phyloP scores from a whole-genome alignment of 495 filamentous ascomycete species.

The Penicillium daleae region DNA sequence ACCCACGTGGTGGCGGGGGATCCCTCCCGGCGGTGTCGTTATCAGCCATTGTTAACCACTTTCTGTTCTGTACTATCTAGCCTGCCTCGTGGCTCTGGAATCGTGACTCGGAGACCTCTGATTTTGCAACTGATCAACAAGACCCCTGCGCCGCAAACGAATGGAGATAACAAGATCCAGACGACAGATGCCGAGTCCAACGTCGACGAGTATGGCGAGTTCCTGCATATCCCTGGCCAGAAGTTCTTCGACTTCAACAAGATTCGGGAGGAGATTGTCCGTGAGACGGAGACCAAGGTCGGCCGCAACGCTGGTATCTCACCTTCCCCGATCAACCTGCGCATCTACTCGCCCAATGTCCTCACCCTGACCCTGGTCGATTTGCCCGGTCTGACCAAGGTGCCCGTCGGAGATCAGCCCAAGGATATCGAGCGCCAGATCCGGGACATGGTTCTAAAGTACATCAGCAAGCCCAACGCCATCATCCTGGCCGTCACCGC shows the following conservation, averaged over 20 bases:
- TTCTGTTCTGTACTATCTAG: conserved; percentile 50
- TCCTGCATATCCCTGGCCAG: conserved; percentile 96
- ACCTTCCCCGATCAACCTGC: conserved; percentile 91
- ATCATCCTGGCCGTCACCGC: conserved; percentile 97
- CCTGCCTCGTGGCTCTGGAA: conserved; percentile 95
- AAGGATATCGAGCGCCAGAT: conserved; percentile 98
- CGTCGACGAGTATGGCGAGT: conserved; percentile 97
- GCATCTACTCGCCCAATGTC: conserved; percentile 98
- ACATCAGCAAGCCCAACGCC: conserved; percentile 96
- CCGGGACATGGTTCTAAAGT: conserved; percentile 97
- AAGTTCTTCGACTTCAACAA: conserved; percentile 99
- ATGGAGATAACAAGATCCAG: conserved; percentile 72
- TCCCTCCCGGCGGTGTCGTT: conserved; percentile 14
- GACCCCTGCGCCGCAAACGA: conserved; percentile 62
- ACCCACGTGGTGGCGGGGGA: conserved; percentile 21
- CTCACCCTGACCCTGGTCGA: conserved; percentile 97
- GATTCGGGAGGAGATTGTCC: conserved; percentile 96
- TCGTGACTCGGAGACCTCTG: conserved; percentile 94
- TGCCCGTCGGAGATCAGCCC: conserved; percentile 97
- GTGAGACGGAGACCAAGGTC: conserved; percentile 96
- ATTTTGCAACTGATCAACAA: conserved; percentile 98
- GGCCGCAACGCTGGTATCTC: conserved; percentile 97
- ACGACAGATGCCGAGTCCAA: conserved; percentile 84
- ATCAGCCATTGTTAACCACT: conserved; percentile 33
- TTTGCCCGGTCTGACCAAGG: conserved; percentile 95